These are phyloP conservation scores for Rhizopus microsporus DNA, from an alignment of 371 early-diverging fungal species.

Conservation along the genomic window DNA sequence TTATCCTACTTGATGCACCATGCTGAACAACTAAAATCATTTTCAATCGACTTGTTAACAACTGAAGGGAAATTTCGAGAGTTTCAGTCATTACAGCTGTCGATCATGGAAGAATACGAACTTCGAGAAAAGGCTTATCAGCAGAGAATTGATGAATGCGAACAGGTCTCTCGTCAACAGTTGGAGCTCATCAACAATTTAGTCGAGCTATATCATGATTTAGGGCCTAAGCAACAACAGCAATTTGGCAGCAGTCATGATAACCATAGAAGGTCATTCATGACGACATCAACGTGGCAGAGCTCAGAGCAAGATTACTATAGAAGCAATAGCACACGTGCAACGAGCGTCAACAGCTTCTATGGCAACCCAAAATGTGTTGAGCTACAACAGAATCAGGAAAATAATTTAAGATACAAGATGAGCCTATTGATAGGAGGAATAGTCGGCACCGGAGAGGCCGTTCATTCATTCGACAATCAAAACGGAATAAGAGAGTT, in stretches of 20 bases:
- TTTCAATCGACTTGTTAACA: conserved; percentile 28
- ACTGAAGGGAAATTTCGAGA: conserved; percentile 26
- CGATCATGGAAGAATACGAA: conserved; percentile 20
- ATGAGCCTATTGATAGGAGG: conserved; percentile 25
- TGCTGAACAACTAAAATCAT: conserved; percentile 26
- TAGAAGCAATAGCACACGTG: not conserved
- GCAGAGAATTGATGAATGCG: conserved; percentile 24
- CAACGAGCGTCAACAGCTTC: not conserved
- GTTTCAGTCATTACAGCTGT: conserved; percentile 15
- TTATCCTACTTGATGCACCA: conserved; percentile 9
- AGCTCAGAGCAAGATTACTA: conserved; percentile 14
- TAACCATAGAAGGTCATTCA: not conserved
- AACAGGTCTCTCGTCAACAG: conserved; percentile 24
- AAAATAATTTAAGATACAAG: conserved; percentile 16
- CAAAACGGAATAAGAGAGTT: conserved; percentile 18
- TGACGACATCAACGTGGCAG: conserved; percentile 11
- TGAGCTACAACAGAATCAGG: not conserved
- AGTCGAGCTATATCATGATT: conserved; percentile 13
- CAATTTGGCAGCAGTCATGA: no score
- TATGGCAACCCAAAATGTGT: not conserved
- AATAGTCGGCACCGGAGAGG: conserved; percentile 20
- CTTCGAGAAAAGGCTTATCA: conserved; percentile 23
- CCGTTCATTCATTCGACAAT: conserved; percentile 27
- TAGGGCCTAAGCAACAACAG: not conserved
- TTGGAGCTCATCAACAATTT: conserved; percentile 18